Evolutionary conservation across 148 eudicot genomes (phyloP), one percentile per base, ranked within the genome.

Genomic region (Suaeda aralocaspica): DNA sequence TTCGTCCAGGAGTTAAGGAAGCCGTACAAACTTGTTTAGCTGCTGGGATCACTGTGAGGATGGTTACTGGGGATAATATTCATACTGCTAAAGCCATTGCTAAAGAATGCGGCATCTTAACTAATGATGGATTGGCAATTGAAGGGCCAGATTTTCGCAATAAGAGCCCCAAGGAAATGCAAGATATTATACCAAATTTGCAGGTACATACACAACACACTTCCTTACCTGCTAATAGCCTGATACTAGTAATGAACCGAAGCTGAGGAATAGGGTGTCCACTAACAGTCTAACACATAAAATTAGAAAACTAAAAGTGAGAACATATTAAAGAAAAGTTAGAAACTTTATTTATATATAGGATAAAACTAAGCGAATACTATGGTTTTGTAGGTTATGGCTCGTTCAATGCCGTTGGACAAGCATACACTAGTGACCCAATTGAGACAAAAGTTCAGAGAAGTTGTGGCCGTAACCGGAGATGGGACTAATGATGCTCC

Each of bases 401-500:
- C 92, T 55, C 84, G 96, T 39, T 85, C 96, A 14, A 84, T 80
- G 76, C 96, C 96, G 13, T 57, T 83, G 71, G 96, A 90, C 82
- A 87, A 90, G 76, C 89, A 84, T 78, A 77, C 76, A 53, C 68
- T 89, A 57, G 96, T 89, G 15, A 79, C 81, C 19, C 79, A 79
- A 19, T 74, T 84, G 68, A 83, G 96, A 75, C 72, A 63, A 41
- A 62, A 66, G 59, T 84, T 79, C 61, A 78, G 72, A 29, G 84
- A 85, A 76, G 88, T 91, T 46, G 97, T 85, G 28, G 97, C 97
- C 16, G 97, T 91, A 29, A 91, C 97, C 16, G 97, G 97, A 62
- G 96, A 90, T 75, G 96, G 96, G 65, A 90, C 92, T 5, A 90
- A 90, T 71, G 92, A 90, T 69, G 96, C 96, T 59, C 96, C 96